Evolutionary conservation across 768 basidiomycete species (phyloP).

Genomic region (Calocybe indica): DNA sequence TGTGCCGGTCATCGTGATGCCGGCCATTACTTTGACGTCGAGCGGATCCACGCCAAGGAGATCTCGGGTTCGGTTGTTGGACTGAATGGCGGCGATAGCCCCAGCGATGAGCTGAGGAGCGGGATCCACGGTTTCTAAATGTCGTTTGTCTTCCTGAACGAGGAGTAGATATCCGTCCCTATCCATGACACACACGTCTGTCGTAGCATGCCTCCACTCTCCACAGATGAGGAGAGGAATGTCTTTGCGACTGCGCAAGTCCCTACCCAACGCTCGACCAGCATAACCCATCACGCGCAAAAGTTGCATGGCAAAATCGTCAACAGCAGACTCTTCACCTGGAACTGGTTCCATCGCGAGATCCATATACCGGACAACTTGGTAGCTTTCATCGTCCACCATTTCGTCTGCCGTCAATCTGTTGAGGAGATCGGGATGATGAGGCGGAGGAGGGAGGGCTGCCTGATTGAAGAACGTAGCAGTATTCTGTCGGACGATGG

Average conservation of each 20-base stretch:
- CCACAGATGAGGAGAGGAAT: slow-evolving; percentile 11
- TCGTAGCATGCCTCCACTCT: background rate
- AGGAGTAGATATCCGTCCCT: background rate
- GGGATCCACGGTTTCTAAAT: slow-evolving; percentile 7
- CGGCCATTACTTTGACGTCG: slow-evolving; percentile 12
- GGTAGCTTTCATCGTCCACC: background rate
- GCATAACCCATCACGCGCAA: slow-evolving; percentile 5
- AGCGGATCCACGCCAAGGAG: slow-evolving; percentile 6
- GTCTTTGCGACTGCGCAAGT: slow-evolving; percentile 5
- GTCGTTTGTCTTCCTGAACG: background rate
- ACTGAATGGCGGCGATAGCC: slow-evolving; percentile 24
- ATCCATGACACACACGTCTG: background rate
- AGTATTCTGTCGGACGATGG: slow-evolving; percentile 3
- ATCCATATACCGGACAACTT: slow-evolving; percentile 3
- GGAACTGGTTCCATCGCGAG: slow-evolving; percentile 2
- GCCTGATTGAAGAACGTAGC: slow-evolving; percentile 6
- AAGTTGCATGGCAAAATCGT: slow-evolving; percentile 4
- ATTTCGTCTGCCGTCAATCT: background rate
- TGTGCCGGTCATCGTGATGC: slow-evolving; percentile 17
- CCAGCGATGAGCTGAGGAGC: slow-evolving; percentile 21
- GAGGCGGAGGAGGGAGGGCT: background rate
- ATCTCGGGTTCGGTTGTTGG: slow-evolving; percentile 17
- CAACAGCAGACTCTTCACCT: slow-evolving; percentile 3
- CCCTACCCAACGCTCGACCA: slow-evolving; percentile 1
- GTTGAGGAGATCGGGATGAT: slow-evolving; percentile 4